Conservation (phyloP, 371 early-diverging fungal genomes). For the Lichtheimia corymbifera region DNA sequence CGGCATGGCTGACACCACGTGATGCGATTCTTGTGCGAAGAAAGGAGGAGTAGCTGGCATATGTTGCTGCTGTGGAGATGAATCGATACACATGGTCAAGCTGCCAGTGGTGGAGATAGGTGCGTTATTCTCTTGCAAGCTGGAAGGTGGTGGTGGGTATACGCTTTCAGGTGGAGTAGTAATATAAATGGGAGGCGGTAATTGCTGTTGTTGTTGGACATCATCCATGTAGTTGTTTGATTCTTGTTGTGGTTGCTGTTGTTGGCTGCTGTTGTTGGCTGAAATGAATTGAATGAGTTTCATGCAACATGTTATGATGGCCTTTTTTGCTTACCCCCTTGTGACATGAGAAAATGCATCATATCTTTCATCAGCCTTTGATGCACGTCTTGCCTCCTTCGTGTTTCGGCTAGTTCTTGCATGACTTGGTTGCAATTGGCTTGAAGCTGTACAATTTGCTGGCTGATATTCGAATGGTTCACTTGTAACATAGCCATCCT, state of each 20-base stretch:
- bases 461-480: slow-evolving; percentile 62
- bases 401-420: slow-evolving; percentile 66
- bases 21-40: not conserved
- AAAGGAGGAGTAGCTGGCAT: not conserved
- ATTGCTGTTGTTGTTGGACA: not conserved
- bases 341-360: slow-evolving; percentile 16
- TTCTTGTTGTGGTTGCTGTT: not conserved
- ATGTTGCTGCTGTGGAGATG: not conserved
- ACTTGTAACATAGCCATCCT: slow-evolving; percentile 69
- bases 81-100: too few relatives aligned
- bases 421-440: slow-evolving; percentile 61
- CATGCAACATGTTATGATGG: too few relatives aligned
- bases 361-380: slow-evolving; percentile 56
- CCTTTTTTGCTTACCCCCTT: too few relatives aligned
- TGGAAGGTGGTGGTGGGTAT: too few relatives aligned
- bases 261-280: not conserved
- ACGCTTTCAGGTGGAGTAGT: too few relatives aligned
- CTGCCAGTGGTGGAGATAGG: not conserved
- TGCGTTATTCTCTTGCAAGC: too few relatives aligned
- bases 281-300: too few relatives aligned
- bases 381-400: slow-evolving; percentile 56
- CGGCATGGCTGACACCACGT: not conserved
- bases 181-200: too few relatives aligned
- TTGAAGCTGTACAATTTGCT: slow-evolving; percentile 64
- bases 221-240: not conserved